Base-by-base conservation (phyloP, 2,329 filamentous ascomycete genomes). In the Pyrenophora seminiperda region DNA sequence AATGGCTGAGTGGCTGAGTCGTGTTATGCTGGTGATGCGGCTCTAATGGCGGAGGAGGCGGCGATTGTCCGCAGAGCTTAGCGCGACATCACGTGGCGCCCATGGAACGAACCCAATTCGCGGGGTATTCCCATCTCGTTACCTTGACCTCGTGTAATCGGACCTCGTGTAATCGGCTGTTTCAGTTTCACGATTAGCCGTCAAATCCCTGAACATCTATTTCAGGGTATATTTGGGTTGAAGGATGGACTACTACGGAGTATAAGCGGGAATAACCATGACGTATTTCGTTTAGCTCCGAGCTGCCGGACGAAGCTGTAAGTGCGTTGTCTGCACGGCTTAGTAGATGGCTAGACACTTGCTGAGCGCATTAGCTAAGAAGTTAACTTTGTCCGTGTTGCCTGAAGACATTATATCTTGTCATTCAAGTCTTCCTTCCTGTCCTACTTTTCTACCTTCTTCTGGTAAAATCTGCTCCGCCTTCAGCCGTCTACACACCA, bases 241-340 rank as follows among this genome's bases (percentile, higher is more conserved):
- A 19, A 36, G 32, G 24, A 17, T 41, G 13, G 13, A 31, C 31
- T 9, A 36, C 32, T 41, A n/a, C n/a, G n/a, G n/a, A n/a, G n/a
- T n/a, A 22, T 39, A 47, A 45, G 37, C 45, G 48, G 11, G 18
- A 33, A 40, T 41, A 22, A 50, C 39, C 38, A 54, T 57, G 58
- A 61, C 58, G 58, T 61, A 61, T 51, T 37, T 44, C 41, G 38
- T 49, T 53, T 54, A 53, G 47, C 50, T 52, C 57, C 54, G 49
- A 53, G 24, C 22, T 31, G 40, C 43, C 58, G 55, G 44, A 54
- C 42, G 55, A 56, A 56, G 53, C 48, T 55, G 50, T 55, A 50
- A 51, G 58, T 50, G 54, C 34, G 31, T 47, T 46, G 17, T 42
- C 49, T 40, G 43, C 41, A 11, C 20, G 37, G 31, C 34, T 19